A percentile compares a stretch with the other conserved stretches of the same genome.
Conservation (phyloP, 345 rosid genomes). For the Tarenaya hassleriana region DNA sequence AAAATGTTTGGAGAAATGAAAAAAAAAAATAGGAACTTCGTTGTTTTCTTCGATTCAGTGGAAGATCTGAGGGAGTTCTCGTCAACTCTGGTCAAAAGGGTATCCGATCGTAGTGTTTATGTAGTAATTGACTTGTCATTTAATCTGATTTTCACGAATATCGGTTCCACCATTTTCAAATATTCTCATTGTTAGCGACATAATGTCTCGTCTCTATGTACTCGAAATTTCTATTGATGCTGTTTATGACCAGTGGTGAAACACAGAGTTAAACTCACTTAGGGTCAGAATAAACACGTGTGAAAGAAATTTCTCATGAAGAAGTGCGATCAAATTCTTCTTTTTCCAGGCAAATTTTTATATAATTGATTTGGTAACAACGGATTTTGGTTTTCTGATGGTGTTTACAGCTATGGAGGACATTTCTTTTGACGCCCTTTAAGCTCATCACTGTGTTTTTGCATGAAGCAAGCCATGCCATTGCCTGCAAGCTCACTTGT, state of each 20-base stretch:
- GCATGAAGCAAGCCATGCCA: conserved; percentile 97
- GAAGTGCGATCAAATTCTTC: background rate
- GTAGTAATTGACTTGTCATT: conserved; percentile 11
- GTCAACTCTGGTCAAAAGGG: conserved; percentile 18
- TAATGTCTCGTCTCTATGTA: background rate
- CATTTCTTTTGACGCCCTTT: conserved; percentile 74
- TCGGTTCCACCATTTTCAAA: too few relatives aligned
- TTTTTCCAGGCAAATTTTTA: background rate
- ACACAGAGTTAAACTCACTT: too few relatives aligned
- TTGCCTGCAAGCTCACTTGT: conserved; percentile 96
- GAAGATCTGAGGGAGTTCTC: conserved; percentile 14
- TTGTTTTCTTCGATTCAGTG: conserved; percentile 6
- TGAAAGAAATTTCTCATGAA: too few relatives aligned
- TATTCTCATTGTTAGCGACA: background rate
- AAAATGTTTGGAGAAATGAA: background rate
- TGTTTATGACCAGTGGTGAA: background rate
- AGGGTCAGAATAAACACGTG: too few relatives aligned
- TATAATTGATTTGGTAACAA: conserved; percentile 13
- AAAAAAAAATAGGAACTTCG: conserved; percentile 9
- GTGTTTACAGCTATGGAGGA: conserved; percentile 76
- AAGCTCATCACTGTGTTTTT: conserved; percentile 94
- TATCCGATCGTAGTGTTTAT: conserved; percentile 8
- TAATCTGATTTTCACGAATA: conserved; percentile 9
- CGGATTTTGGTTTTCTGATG: conserved; percentile 1
- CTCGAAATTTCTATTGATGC: background rate